Base-by-base conservation (phyloP, 2,329 filamentous ascomycete genomes). In the Ceratocystis smalleyi region DNA sequence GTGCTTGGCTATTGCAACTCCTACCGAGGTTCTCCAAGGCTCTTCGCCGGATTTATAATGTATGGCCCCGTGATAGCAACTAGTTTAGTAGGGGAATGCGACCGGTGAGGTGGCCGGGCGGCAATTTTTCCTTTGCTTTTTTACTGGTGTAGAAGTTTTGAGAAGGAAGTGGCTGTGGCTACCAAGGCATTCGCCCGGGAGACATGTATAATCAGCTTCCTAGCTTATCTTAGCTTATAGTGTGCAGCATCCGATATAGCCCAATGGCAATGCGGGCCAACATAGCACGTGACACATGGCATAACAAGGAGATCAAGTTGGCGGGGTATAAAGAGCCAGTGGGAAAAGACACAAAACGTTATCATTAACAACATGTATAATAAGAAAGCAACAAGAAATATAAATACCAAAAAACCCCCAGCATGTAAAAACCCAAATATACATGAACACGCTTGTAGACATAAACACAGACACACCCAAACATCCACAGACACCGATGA, bases 381-480 rank as follows among this genome's bases (percentile, higher is more conserved):
- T 7, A 47, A 66, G 40, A 57, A 32, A 35, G 45, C 43, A 57
- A 57, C 64, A 45, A 40, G 40, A 60, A 63, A 43, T 45, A 59
- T 51, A 49, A 63, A 51, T 40, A 12, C 40, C 19, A 66, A 57
- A 62, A 47, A 43, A 27, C 2, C 27, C 27, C 45, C 62, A 66
- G 32, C 8, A 61, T 43, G 45, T 55, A 43, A 66, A 45, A 19
- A 47, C 35, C 35, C 64, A 64, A 43, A 35, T 62, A 35, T 30
- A 62, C 45, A 64, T 64, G 32, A 51, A 66, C 60, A 65, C 60
- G 65, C 62, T 47, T 49, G 40, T 59, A 45, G 40, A 32, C 54
- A 64, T 15, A 55, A 19, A 64, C 30, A 59, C 40, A 51, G 47
- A 63, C 15, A 32, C 22, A 32, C 27, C 6, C 35, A 57, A 27